Evolutionary conservation across 2,329 filamentous ascomycete genomes (phyloP).

Genomic region (Fulvia fulva): DNA sequence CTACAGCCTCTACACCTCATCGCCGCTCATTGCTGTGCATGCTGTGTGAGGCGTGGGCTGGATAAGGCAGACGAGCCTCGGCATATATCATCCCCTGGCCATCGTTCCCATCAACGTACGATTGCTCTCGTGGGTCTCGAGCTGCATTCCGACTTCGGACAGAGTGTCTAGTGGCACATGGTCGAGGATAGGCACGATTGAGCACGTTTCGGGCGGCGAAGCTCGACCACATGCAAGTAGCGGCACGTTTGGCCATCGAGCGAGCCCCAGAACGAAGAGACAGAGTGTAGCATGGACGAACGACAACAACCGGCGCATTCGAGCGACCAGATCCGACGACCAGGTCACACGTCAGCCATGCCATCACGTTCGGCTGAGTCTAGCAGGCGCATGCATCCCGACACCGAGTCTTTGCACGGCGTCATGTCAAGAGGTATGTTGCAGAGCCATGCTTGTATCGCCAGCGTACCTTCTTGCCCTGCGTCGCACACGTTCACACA

Average conservation of each 20-base stretch:
- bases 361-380: constrained; percentile 30
- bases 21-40: background rate
- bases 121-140: background rate
- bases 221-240: background rate
- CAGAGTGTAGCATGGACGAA: background rate
- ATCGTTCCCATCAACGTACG: background rate
- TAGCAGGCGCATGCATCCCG: constrained; percentile 27
- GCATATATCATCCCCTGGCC: background rate
- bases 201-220: constrained; percentile 12
- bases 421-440: constrained; percentile 3
- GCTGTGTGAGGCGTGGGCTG: no score
- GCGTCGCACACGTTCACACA: constrained; percentile 2
- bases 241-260: background rate
- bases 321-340: constrained; percentile 21
- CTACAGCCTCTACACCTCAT: background rate
- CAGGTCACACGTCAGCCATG: constrained; percentile 26
- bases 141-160: background rate
- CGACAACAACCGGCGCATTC: constrained; percentile 12
- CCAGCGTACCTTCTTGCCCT: background rate
- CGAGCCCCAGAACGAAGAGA: background rate
- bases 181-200: background rate
- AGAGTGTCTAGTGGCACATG: background rate
- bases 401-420: constrained; percentile 25
- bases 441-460: background rate
- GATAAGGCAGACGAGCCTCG: background rate